Base-by-base conservation (phyloP, 345 rosid genomes). In the Eucalyptus brandiana region DNA sequence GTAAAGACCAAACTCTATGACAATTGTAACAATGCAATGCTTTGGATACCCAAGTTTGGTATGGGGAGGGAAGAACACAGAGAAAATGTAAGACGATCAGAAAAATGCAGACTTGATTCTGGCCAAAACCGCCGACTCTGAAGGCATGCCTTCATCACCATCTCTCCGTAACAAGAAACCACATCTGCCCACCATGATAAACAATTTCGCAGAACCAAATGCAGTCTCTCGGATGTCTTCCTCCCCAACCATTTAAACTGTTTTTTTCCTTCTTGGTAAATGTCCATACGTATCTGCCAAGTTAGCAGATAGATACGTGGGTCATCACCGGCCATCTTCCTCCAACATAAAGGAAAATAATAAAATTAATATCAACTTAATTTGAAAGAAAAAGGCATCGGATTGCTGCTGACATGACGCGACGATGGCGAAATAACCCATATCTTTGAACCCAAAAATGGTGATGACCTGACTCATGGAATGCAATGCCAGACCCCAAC, bases 391-490 rank as follows among this genome's bases (percentile, higher is more conserved):
- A 86, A 88, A 45, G 85, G 24, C 88, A 87, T 50, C 72, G 45
- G 86, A 90, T 80, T 80, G 86, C 69, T 87, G 91, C 53, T 60
- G 89, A 54, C 49, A 65, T 21, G 49, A 80, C 60, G 69, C 40
- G 13, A 67, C 48, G 83, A 87, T 53, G 88, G 88, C 62, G 50
- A 86, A 24, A 85, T 50, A 65, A 58, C 89, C 58, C 88, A 37
- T 67, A 49, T 87, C 69, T 90, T 90, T 81, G 90, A 51, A 80
- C 90, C 88, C 88, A 88, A 90, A 92, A 89, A 90, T 92, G 95
- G 92, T 81, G 91, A 91, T 91, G 94, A 93, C 93, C 92, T 28
- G 88, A 94, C 94, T 88, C 92, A 58, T 69, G 90, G 91, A 90
- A 92, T 94, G 91, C 91, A 93, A 93, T 89, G 88, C 89, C 90